Evolutionary conservation across 306 rosid species (phyloP), one percentile per base, ranked within the genome.

Genomic region (Rosa lucieae): DNA sequence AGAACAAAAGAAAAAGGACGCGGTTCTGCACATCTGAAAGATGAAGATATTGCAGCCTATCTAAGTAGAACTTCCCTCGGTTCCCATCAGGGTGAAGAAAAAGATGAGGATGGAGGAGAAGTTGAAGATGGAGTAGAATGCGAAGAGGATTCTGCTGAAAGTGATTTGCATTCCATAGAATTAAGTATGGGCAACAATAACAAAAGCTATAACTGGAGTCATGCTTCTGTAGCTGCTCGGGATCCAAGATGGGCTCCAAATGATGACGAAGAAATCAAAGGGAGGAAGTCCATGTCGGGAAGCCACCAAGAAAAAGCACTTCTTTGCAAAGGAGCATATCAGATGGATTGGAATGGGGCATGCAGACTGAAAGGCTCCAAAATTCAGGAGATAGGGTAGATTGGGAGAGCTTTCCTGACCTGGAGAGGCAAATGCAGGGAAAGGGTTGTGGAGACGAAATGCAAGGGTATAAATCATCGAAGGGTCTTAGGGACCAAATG

Each of bases 141-240:
- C 3, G 90, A 84, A 85, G 98, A 90, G 76, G 98, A 89, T 78
- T 93, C 92, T 12, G 93, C 88, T 59, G 97, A 96, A 73, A 96
- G 97, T 78, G 99, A 96, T 82, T 88, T 96, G 81, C 96, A 93
- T 87, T 96, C 98, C 46, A 90, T 91, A 75, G 99, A 96, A 81
- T 79, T 96, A 82, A 91, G 92, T 79, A 89, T 91, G 94, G 99
- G 94, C 83, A 95, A 87, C 88, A 90, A 82, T 86, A 90, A 80
- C 83, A 84, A 88, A 80, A 87, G 87, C 85, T 90, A 89, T 78
- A 89, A 89, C 78, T 93, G 97, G 98, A 78, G 63, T 68, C 83
- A 82, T 73, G 84, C 87, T 83, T 82, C 89, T 32, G 97, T 85
- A 37, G 78, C 85, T 77, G 74, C 86, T 82, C 86, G 73, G 52